Evolutionary conservation across 2,329 filamentous ascomycete species (phyloP).

Genomic region (Hypoxylon sp.): DNA sequence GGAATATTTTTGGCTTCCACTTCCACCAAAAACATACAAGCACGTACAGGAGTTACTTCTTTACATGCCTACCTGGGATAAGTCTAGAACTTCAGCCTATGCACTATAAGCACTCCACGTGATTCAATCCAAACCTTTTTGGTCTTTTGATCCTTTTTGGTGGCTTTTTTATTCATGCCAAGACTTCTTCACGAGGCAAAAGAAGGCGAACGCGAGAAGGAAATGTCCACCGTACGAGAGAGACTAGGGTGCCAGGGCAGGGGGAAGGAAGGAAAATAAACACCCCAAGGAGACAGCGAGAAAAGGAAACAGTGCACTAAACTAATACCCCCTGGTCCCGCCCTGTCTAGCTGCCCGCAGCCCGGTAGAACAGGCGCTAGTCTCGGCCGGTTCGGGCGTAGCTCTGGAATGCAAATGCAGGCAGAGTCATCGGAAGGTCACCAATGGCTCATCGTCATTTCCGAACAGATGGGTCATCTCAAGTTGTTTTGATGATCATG

Average conservation of each 20-base stretch:
- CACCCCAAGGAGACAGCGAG: too few relatives aligned
- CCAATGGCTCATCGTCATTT: constrained; percentile 38
- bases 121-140: constrained; percentile 17
- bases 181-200: constrained; percentile 27
- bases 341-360: constrained; percentile 21
- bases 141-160: neutral
- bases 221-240: too few relatives aligned
- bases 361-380: too few relatives aligned
- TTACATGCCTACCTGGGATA: constrained; percentile 33
- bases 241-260: too few relatives aligned
- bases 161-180: too few relatives aligned
- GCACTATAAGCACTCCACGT: constrained; percentile 29
- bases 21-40: constrained; percentile 3
- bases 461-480: constrained; percentile 29
- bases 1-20: constrained; percentile 3
- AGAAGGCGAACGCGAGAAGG: too few relatives aligned
- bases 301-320: too few relatives aligned
- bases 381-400: constrained; percentile 35
- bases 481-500: constrained; percentile 15
- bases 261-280: too few relatives aligned
- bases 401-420: constrained; percentile 7
- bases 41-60: constrained; percentile 4
- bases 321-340: constrained; percentile 9
- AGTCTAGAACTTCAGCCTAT: constrained; percentile 33
- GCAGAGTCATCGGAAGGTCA: constrained; percentile 15